phyloP scores from a whole-genome alignment of 345 rosid genomes.

The Citrus australasica region DNA sequence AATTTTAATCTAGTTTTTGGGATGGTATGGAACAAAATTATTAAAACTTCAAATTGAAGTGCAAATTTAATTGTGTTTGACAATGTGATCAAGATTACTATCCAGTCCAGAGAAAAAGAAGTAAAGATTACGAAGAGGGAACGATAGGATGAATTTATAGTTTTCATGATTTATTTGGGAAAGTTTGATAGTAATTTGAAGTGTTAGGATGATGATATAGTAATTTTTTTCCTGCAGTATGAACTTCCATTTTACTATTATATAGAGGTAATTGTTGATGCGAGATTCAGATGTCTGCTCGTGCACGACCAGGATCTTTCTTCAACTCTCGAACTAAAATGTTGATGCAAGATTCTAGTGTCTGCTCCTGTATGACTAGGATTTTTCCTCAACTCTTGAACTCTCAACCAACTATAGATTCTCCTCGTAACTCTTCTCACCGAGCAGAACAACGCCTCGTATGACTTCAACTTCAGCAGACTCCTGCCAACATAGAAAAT shows the following conservation, averaged over 20 bases:
- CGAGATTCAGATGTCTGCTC: too few species aligned
- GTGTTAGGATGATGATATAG: background rate
- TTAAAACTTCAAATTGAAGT: background rate
- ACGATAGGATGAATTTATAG: slow-evolving; percentile 49
- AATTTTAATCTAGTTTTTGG: background rate
- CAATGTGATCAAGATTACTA: slow-evolving; percentile 82
- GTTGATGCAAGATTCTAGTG: too few species aligned
- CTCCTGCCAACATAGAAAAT: too few species aligned
- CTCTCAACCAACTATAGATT: too few species aligned
- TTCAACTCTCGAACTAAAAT: too few species aligned
- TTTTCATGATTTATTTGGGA: background rate
- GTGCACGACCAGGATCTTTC: too few species aligned
- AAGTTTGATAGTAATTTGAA: background rate
- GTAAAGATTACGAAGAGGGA: slow-evolving; percentile 57
- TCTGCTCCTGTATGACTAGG: too few species aligned
- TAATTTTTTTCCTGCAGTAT: slow-evolving; percentile 41
- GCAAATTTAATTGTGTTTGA: slow-evolving; percentile 16
- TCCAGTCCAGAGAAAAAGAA: slow-evolving; percentile 90
- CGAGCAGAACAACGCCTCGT: too few species aligned
- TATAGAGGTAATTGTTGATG: too few species aligned
- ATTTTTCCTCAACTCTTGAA: too few species aligned
- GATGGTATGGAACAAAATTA: background rate
- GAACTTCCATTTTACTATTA: slow-evolving; percentile 84
- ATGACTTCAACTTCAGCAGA: too few species aligned
- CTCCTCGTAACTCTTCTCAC: too few species aligned